A percentile compares a stretch with the other conserved stretches of the same genome.
Conservation (phyloP, 257 asterid genomes). For the Nicotiana knightiana region DNA sequence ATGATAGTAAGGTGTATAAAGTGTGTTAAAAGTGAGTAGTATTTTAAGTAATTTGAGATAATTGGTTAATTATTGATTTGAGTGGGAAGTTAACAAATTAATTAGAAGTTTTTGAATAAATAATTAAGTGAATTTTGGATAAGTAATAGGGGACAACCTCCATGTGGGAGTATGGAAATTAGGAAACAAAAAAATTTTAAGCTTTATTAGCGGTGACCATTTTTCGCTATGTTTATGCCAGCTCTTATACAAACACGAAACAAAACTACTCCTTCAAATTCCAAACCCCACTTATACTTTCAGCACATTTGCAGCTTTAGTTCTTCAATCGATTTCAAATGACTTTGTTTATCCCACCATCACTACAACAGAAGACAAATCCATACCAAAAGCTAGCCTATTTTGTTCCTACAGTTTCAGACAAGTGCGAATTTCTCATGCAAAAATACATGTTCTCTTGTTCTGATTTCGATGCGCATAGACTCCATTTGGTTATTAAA, state of each 20-base stretch:
- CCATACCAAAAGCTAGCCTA: neutral
- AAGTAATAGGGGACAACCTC: no score
- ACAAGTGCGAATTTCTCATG: slow-evolving; percentile 40
- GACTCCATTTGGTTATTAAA: slow-evolving; percentile 46
- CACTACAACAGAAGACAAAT: neutral
- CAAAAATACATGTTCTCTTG: slow-evolving; percentile 39
- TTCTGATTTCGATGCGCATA: slow-evolving; percentile 39
- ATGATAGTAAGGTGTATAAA: no score
- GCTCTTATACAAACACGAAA: neutral
- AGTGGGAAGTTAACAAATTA: no score
- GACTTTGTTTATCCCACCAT: neutral
- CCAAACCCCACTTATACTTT: neutral
- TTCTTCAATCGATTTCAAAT: neutral
- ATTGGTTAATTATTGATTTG: no score
- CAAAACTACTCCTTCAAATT: neutral
- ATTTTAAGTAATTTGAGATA: no score
- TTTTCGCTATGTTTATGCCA: neutral
- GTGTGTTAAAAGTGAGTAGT: no score
- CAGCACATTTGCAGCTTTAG: slow-evolving; percentile 13
- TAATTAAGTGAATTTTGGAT: no score
- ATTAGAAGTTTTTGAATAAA: no score
- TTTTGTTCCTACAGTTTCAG: slow-evolving; percentile 3
- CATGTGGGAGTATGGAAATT: no score
- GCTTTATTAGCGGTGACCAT: neutral
- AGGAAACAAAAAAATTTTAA: neutral